Evolutionary conservation across 129 eudicot genomes (phyloP).

Genomic region (Ambrosia trifida): DNA sequence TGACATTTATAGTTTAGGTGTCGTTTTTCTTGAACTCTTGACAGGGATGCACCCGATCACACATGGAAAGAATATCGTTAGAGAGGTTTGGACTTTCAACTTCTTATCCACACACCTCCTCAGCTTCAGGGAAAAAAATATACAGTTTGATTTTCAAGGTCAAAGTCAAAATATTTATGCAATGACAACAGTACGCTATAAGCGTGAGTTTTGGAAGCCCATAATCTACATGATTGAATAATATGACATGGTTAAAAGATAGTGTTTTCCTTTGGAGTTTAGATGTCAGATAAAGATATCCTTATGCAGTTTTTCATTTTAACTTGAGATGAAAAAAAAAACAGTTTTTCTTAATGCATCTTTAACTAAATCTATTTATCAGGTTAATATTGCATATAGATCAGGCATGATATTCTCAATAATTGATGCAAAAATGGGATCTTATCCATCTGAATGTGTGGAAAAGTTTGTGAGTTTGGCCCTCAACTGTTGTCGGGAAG

Average conservation of each 20-base stretch:
- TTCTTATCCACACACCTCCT: background rate
- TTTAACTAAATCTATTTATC: constrained; percentile 24
- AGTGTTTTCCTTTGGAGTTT: too few species aligned
- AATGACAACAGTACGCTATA: constrained; percentile 7
- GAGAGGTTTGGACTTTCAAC: constrained; percentile 58
- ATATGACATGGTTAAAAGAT: background rate
- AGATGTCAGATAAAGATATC: background rate
- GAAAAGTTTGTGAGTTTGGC: constrained; percentile 70
- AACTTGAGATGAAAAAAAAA: too few species aligned
- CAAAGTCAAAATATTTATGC: constrained; percentile 14
- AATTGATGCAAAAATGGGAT: constrained; percentile 74
- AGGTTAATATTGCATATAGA: constrained; percentile 76
- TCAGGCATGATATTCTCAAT: constrained; percentile 80
- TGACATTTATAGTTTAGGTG: constrained; percentile 90
- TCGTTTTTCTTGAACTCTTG: constrained; percentile 72
- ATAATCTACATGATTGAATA: background rate
- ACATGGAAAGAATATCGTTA: constrained; percentile 88
- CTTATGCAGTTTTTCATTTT: too few species aligned
- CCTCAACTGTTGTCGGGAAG: constrained; percentile 87
- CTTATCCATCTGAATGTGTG: constrained; percentile 80
- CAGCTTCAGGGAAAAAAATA: background rate
- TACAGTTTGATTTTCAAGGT: constrained; percentile 5
- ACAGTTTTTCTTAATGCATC: too few species aligned
- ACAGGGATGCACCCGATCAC: constrained; percentile 87
- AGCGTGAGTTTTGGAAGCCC: background rate